Evolutionary conservation across 805 yeast species (phyloP), one percentile per base, ranked within the genome.

Genomic region (Huiozyma naganishii): DNA sequence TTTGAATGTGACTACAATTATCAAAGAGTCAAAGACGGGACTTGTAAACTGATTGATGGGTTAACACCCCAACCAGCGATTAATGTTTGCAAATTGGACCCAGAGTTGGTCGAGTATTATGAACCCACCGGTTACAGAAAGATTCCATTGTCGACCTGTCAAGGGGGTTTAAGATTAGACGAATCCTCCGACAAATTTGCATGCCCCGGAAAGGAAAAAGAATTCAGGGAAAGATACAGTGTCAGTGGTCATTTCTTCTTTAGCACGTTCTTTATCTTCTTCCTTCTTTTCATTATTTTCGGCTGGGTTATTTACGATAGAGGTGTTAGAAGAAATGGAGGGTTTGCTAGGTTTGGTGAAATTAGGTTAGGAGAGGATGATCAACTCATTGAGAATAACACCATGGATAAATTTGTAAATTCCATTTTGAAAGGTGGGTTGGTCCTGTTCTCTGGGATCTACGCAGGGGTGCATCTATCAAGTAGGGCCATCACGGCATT

Each of bases 1-100:
- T 92, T 69, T 57, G 98, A 92, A 63, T 92, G 98, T 72, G 98
- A 92, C 61, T 86, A 79, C 68, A 89, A 89, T 64, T 89, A 71
- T 61, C 74, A 64, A 45, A 72, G 81, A 46, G 79, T 79, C 41
- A 48, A 54, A 0, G 95, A 87, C 57, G 95, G 95, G 17, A 83
- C 92, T 3, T 92, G 98, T 67, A 77, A 77, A 58, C 72, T 88
- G 36, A 84, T 88, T n/a, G 68, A 71, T 17, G 97, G 96, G 0
- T 68, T 76, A 43, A 60, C 71, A 5, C 85, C 94, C 6, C 71
- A 76, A 10, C 84, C 85, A 55, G 77, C 79, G 44, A 65, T 72
- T 28, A 74, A 71, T 45, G 70, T 74, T 44, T 86, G 97, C 62
- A 53, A 54, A 11, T 70, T 67, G 44, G 68, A 71, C 45, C 68